These are phyloP conservation scores for Xylariaceae sp. DNA, from an alignment of 2,329 filamentous ascomycete genomes.

Conservation along the genomic window DNA sequence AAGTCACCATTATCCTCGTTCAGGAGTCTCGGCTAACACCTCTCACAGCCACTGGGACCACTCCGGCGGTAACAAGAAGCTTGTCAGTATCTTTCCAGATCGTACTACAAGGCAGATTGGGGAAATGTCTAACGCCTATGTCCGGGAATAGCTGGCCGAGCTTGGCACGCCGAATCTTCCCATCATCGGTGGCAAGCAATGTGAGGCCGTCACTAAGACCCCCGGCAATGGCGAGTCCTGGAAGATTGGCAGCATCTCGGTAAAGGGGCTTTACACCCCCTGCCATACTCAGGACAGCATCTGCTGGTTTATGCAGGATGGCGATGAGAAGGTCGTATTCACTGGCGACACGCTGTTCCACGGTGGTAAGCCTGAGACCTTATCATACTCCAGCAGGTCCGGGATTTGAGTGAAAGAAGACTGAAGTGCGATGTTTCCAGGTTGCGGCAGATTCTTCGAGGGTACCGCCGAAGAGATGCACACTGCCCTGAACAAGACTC, in stretches of 20 bases:
- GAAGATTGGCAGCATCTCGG: slow-evolving; percentile 74
- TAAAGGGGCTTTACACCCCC: slow-evolving; percentile 87
- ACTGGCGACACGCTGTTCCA: slow-evolving; percentile 97
- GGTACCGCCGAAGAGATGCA: slow-evolving; percentile 88
- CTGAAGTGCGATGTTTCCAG: slow-evolving; percentile 38
- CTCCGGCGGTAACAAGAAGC: slow-evolving; percentile 80
- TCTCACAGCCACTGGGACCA: slow-evolving; percentile 78
- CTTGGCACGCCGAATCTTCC: slow-evolving; percentile 58
- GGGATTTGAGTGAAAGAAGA: neutral
- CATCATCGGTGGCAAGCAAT: slow-evolving; percentile 85
- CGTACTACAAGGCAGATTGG: neutral
- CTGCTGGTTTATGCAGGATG: slow-evolving; percentile 87
- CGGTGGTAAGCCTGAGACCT: slow-evolving; percentile 52
- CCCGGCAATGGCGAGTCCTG: slow-evolving; percentile 73
- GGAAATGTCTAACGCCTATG: slow-evolving; percentile 1
- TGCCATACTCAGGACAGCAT: slow-evolving; percentile 99
- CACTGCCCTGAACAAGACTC: slow-evolving; percentile 78
- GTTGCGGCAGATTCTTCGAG: slow-evolving; percentile 95
- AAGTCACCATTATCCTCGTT: slow-evolving; percentile 35
- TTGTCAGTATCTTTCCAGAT: slow-evolving; percentile 48
- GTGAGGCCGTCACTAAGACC: slow-evolving; percentile 70
- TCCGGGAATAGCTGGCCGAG: slow-evolving; percentile 32
- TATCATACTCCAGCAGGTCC: too few species aligned
- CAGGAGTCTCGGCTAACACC: slow-evolving; percentile 4
- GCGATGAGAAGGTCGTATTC: slow-evolving; percentile 71